Percentiles rank a stretch among this genome's conserved stretches.
Conservation (phyloP, 2,329 filamentous ascomycete species). For the Acarospora socialis region DNA sequence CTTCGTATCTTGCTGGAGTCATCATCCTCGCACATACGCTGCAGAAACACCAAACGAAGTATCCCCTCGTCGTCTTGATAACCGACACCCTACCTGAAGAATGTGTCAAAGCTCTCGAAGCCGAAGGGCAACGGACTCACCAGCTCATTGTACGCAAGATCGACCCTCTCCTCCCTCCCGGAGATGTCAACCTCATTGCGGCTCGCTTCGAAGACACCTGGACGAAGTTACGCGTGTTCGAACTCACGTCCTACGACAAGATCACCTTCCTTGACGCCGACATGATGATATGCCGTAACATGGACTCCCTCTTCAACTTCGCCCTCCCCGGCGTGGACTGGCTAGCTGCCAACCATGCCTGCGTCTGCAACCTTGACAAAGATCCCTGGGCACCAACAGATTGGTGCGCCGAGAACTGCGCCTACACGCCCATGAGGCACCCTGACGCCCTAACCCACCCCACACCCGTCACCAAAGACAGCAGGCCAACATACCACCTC, state of each 20-base stretch:
- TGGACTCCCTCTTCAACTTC: constrained; percentile 32
- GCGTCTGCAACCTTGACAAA: constrained; percentile 38
- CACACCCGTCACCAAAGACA: constrained; percentile 19
- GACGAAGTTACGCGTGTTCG: constrained; percentile 42
- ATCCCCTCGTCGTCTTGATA: constrained; percentile 37
- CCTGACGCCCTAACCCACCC: constrained; percentile 22
- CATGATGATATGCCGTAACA: constrained; percentile 32
- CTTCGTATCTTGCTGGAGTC: constrained; percentile 38
- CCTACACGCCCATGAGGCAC: constrained; percentile 29
- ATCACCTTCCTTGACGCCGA: constrained; percentile 40
- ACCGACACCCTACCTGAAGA: constrained; percentile 29
- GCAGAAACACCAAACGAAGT: constrained; percentile 28
- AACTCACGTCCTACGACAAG: constrained; percentile 26
- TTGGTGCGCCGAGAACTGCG: constrained; percentile 36
- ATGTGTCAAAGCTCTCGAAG: constrained; percentile 28
- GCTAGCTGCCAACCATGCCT: constrained; percentile 37
- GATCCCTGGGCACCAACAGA: constrained; percentile 36
- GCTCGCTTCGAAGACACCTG: constrained; percentile 40
- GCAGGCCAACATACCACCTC: constrained; percentile 27
- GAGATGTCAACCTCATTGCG: constrained; percentile 29
- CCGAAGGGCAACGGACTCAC: constrained; percentile 25
- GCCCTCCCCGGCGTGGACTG: constrained; percentile 25
- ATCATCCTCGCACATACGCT: constrained; percentile 37
- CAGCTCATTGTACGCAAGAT: constrained; percentile 29
- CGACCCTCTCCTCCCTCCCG: constrained; percentile 27